These are phyloP conservation scores for Amaranthus tricolor DNA, from an alignment of 179 eudicot species.

Conservation along the genomic window DNA sequence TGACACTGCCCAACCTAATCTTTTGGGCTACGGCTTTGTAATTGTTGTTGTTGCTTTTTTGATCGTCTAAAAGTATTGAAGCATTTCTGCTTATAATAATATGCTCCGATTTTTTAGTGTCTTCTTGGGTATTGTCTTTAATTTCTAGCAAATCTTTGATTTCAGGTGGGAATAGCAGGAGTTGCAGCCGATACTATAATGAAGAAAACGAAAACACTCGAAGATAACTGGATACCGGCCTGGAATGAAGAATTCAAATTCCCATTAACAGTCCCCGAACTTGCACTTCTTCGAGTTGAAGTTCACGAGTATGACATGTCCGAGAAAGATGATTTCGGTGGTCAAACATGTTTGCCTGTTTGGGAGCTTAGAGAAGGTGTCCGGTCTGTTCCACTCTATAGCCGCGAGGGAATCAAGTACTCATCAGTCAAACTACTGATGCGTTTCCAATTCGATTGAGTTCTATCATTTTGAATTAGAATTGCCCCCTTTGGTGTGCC, in stretches of 20 bases:
- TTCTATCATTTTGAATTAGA: not conserved
- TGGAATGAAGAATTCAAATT: conserved; percentile 84
- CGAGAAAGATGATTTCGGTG: conserved; percentile 89
- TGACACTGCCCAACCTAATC: too few relatives aligned
- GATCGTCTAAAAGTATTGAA: not conserved
- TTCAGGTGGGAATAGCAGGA: conserved; percentile 85
- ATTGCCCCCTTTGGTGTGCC: conserved; percentile 8
- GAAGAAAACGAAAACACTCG: conserved; percentile 72
- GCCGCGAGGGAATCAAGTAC: conserved; percentile 64
- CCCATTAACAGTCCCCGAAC: conserved; percentile 79
- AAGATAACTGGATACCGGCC: conserved; percentile 80
- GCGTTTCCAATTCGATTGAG: conserved; percentile 58
- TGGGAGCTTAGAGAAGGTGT: conserved; percentile 72
- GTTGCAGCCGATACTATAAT: conserved; percentile 58
- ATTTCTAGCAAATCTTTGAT: not conserved
- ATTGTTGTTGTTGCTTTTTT: not conserved
- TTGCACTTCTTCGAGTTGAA: conserved; percentile 78
- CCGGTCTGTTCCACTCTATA: conserved; percentile 65
- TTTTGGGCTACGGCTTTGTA: not conserved
- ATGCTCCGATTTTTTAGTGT: not conserved
- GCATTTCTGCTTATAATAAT: not conserved
- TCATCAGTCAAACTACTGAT: conserved; percentile 74
- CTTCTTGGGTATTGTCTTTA: not conserved
- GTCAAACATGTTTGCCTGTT: conserved; percentile 81
- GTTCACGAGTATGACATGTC: conserved; percentile 95